Base-by-base conservation (phyloP, 306 rosid genomes). In the Glycine soja region DNA sequence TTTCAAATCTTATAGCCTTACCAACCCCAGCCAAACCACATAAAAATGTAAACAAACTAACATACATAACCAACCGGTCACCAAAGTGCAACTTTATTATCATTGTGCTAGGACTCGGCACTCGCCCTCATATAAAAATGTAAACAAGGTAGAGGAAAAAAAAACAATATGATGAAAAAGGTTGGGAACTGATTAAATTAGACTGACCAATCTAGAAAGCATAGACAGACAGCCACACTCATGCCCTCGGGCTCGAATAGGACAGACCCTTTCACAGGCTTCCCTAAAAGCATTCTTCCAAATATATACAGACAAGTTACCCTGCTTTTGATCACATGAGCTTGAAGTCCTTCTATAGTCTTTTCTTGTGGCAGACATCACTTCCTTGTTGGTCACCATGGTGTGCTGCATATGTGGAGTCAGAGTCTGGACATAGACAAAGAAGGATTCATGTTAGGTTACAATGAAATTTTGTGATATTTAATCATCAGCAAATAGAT, bases 211-310 rank as follows among this genome's bases (percentile, higher is more conserved):
- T 89, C 86, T 85, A 67, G 89, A 82, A 66, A 91, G 80, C 83
- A 86, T 67, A 53, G 94, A 88, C 89, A 93, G 84, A 87, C 98
- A 93, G 77, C 97, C 97, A 80, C 98, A 93, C 48, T 89, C 93
- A 77, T 91, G 91, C 62, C 94, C 98, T 83, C 86, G 94, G 30
- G 97, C 94, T 73, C 91, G 88, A 76, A 90, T 77, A 2, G 98
- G 97, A 78, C 98, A 93, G 36, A 93, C 88, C 79, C 92, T 89
- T 86, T 89, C 98, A 63, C 76, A 84, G 62, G 93, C 87, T 78
- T 91, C 98, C 73, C 83, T 88, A 74, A 93, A 91, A 58, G 98
- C 98, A 52, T 82, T 88, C 89, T 85, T 93, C 98, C 98, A 93
- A 54, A 90, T 91, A 45, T 79, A 90, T 72, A 91, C 81, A 5